Evolutionary conservation across 192 early-diverging fungal genomes (phyloP), one percentile per base, ranked within the genome.

Genomic region (Helicostylum pulchrum): DNA sequence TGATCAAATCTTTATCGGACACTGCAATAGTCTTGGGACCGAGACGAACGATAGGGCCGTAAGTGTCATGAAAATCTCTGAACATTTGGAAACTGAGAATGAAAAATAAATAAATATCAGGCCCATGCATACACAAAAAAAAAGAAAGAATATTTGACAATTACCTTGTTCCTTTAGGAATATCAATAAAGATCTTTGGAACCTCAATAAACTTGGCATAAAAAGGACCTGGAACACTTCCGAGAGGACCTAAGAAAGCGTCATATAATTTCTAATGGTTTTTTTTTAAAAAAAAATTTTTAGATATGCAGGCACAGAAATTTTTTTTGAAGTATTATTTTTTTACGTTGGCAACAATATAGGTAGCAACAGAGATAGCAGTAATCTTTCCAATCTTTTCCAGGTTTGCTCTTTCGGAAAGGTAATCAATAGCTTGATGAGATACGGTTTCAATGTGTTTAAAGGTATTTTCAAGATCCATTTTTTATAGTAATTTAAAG

Each of bases 11-110:
- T 32, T 77, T 78, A 53, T 77, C 68, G 2, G 74, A 53, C 1
- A 83, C 68, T 15, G 73, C 62, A 10, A 83, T 56, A 8, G 55
- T 30, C 9, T 66, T 66, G 4, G 77, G 62, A 3, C 55, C 68
- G n/a, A 76, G 17, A 42, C 75, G 66, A 9, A 79, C 75, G 48
- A 78, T 58, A 6, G 54, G 68, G 3, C 81, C 81, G 57, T 76
- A 77, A 11, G 70, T 26, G 12, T 52, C 47, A 31, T 80, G 79
- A n/a, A 71, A 54, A 6, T 19, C 10, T 30, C 58, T 48, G 1
- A 73, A 12, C 20, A 53, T 54, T 20, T 58, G 14, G 50, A 23
- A 64, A 15, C 62, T 70, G 36, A 8, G 10, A 11, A 32, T 17
- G 36, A 15, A 57, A 57, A 42, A 43, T n/a, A n/a, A n/a, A n/a